phyloP scores from a whole-genome alignment of 768 basidiomycete genomes.

The Lentinula sp. region DNA sequence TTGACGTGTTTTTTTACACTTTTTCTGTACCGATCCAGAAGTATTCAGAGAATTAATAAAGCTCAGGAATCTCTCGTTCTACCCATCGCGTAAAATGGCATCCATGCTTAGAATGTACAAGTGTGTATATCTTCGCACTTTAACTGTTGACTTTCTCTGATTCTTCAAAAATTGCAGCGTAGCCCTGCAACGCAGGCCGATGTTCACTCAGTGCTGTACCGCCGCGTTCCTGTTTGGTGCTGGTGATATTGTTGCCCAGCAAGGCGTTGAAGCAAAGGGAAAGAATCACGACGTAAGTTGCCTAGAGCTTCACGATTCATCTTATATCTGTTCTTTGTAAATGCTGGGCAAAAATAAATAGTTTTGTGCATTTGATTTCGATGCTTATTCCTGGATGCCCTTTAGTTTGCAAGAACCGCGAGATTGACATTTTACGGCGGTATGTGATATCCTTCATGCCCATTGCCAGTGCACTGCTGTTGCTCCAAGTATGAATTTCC shows the following conservation, averaged over 20 bases:
- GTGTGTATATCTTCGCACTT: slow-evolving; percentile 13
- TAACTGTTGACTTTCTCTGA: not conserved
- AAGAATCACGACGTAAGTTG: slow-evolving; percentile 66
- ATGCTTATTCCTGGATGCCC: not conserved
- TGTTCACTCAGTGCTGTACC: slow-evolving; percentile 58
- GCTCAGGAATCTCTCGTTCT: too few relatives aligned
- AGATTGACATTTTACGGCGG: slow-evolving; percentile 73
- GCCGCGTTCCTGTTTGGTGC: slow-evolving; percentile 65
- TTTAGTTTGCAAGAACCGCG: slow-evolving; percentile 53
- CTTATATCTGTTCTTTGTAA: not conserved
- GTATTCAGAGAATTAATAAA: not conserved
- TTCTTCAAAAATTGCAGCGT: slow-evolving; percentile 31
- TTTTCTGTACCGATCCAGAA: not conserved
- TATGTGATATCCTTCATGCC: slow-evolving; percentile 15
- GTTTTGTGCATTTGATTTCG: not conserved
- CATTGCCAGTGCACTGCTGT: not conserved
- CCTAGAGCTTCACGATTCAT: not conserved
- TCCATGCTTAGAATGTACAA: slow-evolving; percentile 39
- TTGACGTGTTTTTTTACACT: not conserved
- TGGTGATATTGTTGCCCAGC: slow-evolving; percentile 84
- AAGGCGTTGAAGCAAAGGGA: slow-evolving; percentile 70
- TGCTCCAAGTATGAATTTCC: too few relatives aligned
- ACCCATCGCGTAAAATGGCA: slow-evolving; percentile 27
- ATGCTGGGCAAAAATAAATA: not conserved
- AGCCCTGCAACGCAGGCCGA: slow-evolving; percentile 53